Percentiles rank a stretch among this genome's conserved stretches.
These are phyloP conservation scores for Plectranthus barbatus DNA, from an alignment of 257 asterid genomes.

Conservation along the genomic window DNA sequence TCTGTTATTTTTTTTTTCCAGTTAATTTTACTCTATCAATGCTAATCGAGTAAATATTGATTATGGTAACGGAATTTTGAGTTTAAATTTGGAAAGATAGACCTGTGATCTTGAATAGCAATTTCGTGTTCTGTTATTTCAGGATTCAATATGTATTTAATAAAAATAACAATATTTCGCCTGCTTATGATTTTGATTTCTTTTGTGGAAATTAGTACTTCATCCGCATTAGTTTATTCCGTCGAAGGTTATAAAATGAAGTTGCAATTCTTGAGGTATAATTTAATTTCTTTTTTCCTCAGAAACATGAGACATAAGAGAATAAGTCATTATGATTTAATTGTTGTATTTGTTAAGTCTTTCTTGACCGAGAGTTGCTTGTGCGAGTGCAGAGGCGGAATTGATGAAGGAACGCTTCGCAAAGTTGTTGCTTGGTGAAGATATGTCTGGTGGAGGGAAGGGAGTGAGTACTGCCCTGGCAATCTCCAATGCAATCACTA, in stretches of 20 bases:
- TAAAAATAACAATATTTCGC: not conserved
- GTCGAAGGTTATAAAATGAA: not conserved
- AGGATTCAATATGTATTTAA: not conserved
- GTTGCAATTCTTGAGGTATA: not conserved
- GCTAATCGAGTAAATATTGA: not conserved
- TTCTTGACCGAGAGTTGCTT: not conserved
- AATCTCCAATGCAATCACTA: conserved; percentile 84
- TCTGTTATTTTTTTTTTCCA: not conserved
- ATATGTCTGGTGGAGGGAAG: conserved; percentile 95
- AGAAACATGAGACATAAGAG: not conserved
- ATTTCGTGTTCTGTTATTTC: not conserved
- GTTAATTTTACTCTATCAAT: not conserved
- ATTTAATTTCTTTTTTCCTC: not conserved
- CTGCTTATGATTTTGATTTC: not conserved
- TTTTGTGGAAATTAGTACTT: not conserved
- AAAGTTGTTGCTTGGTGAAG: conserved; percentile 82
- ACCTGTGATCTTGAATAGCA: not conserved
- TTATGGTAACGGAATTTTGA: not conserved
- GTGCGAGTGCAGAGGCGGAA: conserved; percentile 44
- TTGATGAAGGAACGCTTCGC: conserved; percentile 82
- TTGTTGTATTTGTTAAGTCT: not conserved
- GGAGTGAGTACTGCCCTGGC: conserved; percentile 90
- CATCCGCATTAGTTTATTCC: not conserved
- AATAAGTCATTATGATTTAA: not conserved
- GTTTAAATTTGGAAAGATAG: not conserved